Evolutionary conservation across 257 asterid genomes (phyloP), one percentile per base, ranked within the genome.

Genomic region (Solanum arcanum): DNA sequence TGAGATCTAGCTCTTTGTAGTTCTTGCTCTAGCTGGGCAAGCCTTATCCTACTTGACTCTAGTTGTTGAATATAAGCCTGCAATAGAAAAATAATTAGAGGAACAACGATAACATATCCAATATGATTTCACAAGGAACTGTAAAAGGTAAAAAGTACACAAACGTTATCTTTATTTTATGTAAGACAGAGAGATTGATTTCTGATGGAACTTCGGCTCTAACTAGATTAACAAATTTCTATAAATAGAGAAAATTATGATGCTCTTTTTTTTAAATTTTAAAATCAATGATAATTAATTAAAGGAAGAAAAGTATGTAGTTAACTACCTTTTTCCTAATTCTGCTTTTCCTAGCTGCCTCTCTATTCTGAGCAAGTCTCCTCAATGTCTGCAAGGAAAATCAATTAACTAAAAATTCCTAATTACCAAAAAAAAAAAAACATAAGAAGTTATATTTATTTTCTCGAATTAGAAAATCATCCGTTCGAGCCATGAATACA

Each of bases 61-160:
- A 96, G 95, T 89, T 95, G 96, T 92, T 96, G 99, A 88, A 96
- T 95, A 91, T 96, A 96, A 76, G 98, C 98, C 99, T 96, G 95
- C 73, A 87, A 78, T 44, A 4, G n/a, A 25, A 84, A n/a, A 39
- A 80, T 29, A 68, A 68, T 27, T 27, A 5, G 3, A 78, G 27
- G 3, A 75, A 76, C 5, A 12, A n/a, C 27, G 1, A 59, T 0
- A 64, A 64, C 9, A 64, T 64, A 64, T 0, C 5, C 0, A 25
- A 62, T 62, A 11, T 23, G 2, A 23, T 62, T 0, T 0, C 35
- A 64, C 1, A 62, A 1, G 3, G 3, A 0, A 2, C 0, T 2
- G 0, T 0, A 5, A 0, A 62, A 10, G 7, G 0, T 62, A 62
- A 62, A 62, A 12, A 4, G 2, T 23, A 62, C 2, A 0, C 70